A percentile compares a stretch with the other conserved stretches of the same genome.
Conservation (phyloP, 306 rosid species). For the Cicer yamashitae region DNA sequence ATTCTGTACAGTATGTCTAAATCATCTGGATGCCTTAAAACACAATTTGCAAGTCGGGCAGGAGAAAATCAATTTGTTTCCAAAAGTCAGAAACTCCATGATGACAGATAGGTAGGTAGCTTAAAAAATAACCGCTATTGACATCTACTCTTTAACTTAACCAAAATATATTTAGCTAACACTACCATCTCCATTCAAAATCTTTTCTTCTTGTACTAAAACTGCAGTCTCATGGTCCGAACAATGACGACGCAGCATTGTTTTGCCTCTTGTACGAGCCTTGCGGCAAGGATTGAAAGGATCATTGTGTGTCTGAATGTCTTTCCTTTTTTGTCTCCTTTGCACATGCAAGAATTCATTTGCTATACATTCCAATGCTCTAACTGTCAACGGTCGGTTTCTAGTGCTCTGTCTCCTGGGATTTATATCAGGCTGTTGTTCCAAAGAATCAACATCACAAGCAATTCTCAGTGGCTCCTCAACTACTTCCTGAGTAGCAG, state of each 20-base stretch:
- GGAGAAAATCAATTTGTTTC: slow-evolving; percentile 25
- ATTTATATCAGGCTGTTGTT: slow-evolving; percentile 33
- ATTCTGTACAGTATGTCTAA: slow-evolving; percentile 36
- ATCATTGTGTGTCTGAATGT: slow-evolving; percentile 34
- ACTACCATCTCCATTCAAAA: slow-evolving; percentile 49
- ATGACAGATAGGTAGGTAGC: slow-evolving; percentile 1
- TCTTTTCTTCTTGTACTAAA: slow-evolving; percentile 50
- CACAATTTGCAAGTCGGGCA: slow-evolving; percentile 30
- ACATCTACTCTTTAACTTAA: slow-evolving; percentile 27
- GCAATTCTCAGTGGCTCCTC: slow-evolving; percentile 23
- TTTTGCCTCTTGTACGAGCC: slow-evolving; percentile 54
- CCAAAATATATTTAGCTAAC: slow-evolving; percentile 46
- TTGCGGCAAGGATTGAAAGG: slow-evolving; percentile 49
- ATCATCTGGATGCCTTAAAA: slow-evolving; percentile 20
- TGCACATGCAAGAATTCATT: slow-evolving; percentile 59
- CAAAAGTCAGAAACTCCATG: slow-evolving; percentile 35
- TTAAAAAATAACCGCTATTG: slow-evolving; percentile 32
- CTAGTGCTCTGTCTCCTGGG: slow-evolving; percentile 81
- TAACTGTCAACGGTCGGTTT: slow-evolving; percentile 70
- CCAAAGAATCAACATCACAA: slow-evolving; percentile 14
- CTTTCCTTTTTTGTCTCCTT: slow-evolving; percentile 51
- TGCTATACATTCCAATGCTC: slow-evolving; percentile 76
- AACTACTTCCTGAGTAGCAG: slow-evolving; percentile 49
- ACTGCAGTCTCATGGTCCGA: slow-evolving; percentile 34
- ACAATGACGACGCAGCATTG: slow-evolving; percentile 46